phyloP scores from a whole-genome alignment of 2,329 filamentous ascomycete species.

The Penicillium sp. region DNA sequence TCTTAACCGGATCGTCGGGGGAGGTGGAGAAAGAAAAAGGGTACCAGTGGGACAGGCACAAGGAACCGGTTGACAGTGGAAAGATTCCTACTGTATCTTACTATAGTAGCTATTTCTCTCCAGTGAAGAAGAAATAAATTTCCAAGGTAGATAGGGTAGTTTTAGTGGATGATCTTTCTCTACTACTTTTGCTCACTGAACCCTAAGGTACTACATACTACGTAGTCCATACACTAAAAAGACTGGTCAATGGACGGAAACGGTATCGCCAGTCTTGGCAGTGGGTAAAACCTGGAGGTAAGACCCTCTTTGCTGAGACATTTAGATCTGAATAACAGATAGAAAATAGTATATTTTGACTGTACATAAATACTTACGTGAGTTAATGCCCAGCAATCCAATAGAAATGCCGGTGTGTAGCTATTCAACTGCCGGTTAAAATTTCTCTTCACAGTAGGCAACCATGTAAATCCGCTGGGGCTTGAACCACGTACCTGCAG shows the following conservation, averaged over 20 bases:
- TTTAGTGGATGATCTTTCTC: neutral
- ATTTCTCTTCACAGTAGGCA: constrained; percentile 6
- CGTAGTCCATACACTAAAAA: neutral
- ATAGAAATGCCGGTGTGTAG: neutral
- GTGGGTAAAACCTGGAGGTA: neutral
- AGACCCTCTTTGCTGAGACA: neutral
- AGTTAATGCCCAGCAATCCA: too few species aligned
- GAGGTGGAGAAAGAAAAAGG: neutral
- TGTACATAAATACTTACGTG: too few species aligned
- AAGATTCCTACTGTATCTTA: neutral
- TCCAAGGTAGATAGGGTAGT: neutral
- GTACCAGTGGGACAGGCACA: constrained; percentile 1
- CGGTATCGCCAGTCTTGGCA: constrained; percentile 13
- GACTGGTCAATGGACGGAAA: constrained; percentile 10
- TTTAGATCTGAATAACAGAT: neutral
- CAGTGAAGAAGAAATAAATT: neutral
- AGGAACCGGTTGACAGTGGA: constrained; percentile 2
- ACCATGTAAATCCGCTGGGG: constrained; percentile 2
- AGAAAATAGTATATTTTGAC: neutral
- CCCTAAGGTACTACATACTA: neutral
- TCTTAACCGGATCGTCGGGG: neutral
- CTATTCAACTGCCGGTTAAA: neutral
- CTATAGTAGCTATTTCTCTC: neutral
- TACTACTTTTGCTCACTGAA: neutral
- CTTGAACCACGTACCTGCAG: constrained; percentile 15